Base-by-base conservation (phyloP, 257 asterid genomes). In the Cordia subcordata region DNA sequence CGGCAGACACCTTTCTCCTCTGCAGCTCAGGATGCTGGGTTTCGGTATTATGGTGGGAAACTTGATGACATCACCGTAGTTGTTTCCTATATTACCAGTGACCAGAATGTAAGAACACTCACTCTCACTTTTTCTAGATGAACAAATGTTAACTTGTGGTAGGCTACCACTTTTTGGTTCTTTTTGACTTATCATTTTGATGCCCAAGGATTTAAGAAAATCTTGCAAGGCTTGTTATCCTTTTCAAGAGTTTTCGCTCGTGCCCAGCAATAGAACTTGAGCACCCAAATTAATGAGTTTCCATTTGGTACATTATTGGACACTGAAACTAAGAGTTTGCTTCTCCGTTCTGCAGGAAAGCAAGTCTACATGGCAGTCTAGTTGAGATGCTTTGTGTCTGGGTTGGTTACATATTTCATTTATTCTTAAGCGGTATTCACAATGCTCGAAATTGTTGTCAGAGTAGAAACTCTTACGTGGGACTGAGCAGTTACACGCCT, bases 21-120 rank as follows among this genome's bases (percentile, higher is more conserved):
- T 46, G 96, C 99, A 57, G 99, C 99, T 18, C 97, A 88, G 69
- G 96, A 93, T 64, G 97, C 97, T 33, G 99, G 99, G 15, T 79
- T 79, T 65, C 96, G 91, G 23, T 92, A 86, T 63, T 76, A 86
- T 66, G 99, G 99, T 64, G 99, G 99, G 49, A 92, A 92, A 68
- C 96, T 92, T 16, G 97, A 89, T 64, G 97, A 89, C 76, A 77
- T 89, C 68, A 89, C 99, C 27, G 97, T 89, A 1, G 88, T 86
- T 16, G 96, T 89, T 22, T 93, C 99, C 38, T 89, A 77, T 53
- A 80, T 89, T 59, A 61, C 85, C 64, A 85, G 82, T 57, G 84
- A 81, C 42, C 71, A 80, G 50, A 82, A 81, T 35, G 99, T 91
- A 84, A 20, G 80, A 21, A 5, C 46, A 6, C 69, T 72, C 46